Conservation (phyloP, 805 yeast genomes). For the Wickerhamomyces bovis region DNA sequence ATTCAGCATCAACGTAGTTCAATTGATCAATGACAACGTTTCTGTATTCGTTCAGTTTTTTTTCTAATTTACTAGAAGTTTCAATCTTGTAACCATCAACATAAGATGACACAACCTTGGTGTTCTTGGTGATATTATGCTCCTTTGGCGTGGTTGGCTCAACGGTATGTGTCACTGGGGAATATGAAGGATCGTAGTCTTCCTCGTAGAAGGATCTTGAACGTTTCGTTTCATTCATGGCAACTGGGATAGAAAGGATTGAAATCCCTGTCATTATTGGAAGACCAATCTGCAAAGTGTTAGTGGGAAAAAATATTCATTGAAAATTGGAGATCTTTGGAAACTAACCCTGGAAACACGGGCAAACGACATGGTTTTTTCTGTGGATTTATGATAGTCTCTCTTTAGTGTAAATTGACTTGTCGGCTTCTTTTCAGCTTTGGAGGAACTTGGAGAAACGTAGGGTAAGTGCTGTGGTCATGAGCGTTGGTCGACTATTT, state of each 20-base stretch:
- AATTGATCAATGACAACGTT: constrained; percentile 11
- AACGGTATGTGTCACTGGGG: constrained; percentile 2
- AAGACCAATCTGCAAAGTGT: constrained; percentile 12
- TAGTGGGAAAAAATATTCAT: background rate
- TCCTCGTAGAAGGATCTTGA: constrained; percentile 22
- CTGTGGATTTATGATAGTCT: background rate
- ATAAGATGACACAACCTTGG: constrained; percentile 12
- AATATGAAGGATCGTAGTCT: constrained; percentile 12
- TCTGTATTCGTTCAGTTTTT: constrained; percentile 15
- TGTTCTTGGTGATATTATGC: constrained; percentile 2
- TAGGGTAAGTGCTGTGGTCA: background rate
- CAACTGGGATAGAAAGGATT: constrained; percentile 31
- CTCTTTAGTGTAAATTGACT: background rate
- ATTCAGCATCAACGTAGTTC: constrained; percentile 19
- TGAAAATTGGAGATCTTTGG: too few species aligned
- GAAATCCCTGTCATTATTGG: constrained; percentile 17
- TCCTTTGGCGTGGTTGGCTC: constrained; percentile 5
- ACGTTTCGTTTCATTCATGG: constrained; percentile 26
- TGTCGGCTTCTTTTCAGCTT: background rate
- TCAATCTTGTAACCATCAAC: constrained; percentile 23
- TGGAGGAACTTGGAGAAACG: too few species aligned
- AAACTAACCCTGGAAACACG: background rate
- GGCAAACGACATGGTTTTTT: background rate
- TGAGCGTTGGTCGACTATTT: background rate
- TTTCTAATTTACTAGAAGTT: constrained; percentile 20